A percentile compares a stretch with the other conserved stretches of the same genome.
Conservation (phyloP, 192 early-diverging fungal genomes). For the Linnemannia zychae region DNA sequence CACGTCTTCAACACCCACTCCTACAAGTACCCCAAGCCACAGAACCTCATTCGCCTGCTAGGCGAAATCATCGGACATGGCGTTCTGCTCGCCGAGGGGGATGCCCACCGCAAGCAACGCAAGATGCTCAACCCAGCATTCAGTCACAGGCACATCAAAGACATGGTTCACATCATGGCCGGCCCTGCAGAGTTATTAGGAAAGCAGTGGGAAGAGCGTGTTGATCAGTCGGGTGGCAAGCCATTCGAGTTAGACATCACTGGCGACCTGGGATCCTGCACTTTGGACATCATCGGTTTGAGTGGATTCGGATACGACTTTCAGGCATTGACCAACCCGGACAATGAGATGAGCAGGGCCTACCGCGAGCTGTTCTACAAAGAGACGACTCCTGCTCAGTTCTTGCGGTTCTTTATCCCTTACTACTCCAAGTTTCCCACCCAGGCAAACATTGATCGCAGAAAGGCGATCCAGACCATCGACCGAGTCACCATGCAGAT, state of each 20-base stretch:
- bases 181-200: slow-evolving; percentile 35
- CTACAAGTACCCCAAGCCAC: slow-evolving; percentile 64
- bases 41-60: slow-evolving; percentile 31
- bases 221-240: slow-evolving; percentile 26
- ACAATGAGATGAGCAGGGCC: slow-evolving; percentile 60
- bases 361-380: slow-evolving; percentile 57
- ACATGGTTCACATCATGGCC: slow-evolving; percentile 60
- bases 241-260: slow-evolving; percentile 57
- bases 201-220: slow-evolving; percentile 56
- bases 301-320: slow-evolving; percentile 65
- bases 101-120: slow-evolving; percentile 63
- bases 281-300: slow-evolving; percentile 63
- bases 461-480: slow-evolving; percentile 33
- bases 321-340: slow-evolving; percentile 46
- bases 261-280: slow-evolving; percentile 51
- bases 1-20: slow-evolving; percentile 58
- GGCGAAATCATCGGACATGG: slow-evolving; percentile 61
- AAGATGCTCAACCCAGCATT: slow-evolving; percentile 73
- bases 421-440: slow-evolving; percentile 26
- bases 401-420: slow-evolving; percentile 47
- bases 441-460: slow-evolving; percentile 30
- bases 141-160: slow-evolving; percentile 56
- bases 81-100: slow-evolving; percentile 66
- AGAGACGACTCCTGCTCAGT: slow-evolving; percentile 14
- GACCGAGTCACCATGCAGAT: slow-evolving; percentile 51